Evolutionary conservation across 768 basidiomycete species (phyloP).

Genomic region (Termitomyces sp.): DNA sequence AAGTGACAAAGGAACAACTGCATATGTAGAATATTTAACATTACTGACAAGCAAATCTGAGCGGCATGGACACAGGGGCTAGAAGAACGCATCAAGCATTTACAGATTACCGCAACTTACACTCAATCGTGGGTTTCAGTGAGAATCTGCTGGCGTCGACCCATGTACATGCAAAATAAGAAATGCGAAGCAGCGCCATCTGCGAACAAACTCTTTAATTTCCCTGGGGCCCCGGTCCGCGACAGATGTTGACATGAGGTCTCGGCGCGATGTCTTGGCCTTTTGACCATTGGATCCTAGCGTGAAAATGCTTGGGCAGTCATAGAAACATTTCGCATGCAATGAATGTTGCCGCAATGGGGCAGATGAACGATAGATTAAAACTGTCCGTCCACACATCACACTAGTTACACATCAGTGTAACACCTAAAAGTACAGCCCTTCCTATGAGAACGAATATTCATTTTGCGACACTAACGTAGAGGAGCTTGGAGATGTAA

Average conservation of each 20-base stretch:
- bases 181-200: no score
- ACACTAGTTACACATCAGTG: neutral
- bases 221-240: neutral
- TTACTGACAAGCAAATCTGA: neutral
- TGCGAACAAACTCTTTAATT: neutral
- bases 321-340: neutral
- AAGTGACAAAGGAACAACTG: neutral
- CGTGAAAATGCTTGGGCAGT: neutral
- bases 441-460: neutral
- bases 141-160: neutral
- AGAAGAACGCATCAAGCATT: neutral
- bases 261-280: neutral
- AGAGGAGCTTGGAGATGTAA: neutral
- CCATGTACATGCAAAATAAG: neutral
- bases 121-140: no score
- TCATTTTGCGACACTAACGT: neutral
- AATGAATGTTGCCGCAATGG: neutral
- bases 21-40: neutral
- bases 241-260: neutral
- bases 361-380: neutral
- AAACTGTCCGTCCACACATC: neutral
- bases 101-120: no score
- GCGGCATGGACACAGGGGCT: neutral
- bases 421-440: neutral
- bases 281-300: neutral